These are phyloP conservation scores for Eimeria mitis DNA, from an alignment of 169 alveolate genomes.

Conservation along the genomic window DNA sequence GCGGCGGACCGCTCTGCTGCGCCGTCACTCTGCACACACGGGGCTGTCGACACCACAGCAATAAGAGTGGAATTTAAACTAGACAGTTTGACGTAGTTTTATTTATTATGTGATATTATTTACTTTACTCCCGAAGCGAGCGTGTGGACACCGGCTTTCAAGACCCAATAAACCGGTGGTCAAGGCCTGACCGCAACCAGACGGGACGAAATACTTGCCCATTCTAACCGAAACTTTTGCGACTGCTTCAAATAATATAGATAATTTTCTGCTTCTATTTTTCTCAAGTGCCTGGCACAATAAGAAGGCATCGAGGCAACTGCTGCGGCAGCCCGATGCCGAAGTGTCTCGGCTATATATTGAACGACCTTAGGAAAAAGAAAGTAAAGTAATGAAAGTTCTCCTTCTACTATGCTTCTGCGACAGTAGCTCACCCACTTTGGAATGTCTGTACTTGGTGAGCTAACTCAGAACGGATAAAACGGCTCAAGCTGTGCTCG, in stretches of 20 bases:
- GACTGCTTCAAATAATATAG: background rate
- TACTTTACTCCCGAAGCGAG: background rate
- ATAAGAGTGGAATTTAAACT: background rate
- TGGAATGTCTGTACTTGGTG: too few species aligned
- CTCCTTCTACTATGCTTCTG: too few species aligned
- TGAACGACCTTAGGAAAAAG: background rate
- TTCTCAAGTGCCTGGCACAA: background rate
- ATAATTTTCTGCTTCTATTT: background rate
- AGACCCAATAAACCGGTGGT: background rate
- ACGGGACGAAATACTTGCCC: background rate
- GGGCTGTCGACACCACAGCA: background rate
- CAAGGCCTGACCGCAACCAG: background rate
- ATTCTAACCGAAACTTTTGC: background rate
- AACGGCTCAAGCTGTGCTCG: background rate
- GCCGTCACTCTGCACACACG: background rate
- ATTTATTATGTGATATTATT: background rate
- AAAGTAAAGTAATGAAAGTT: background rate
- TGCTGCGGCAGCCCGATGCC: background rate
- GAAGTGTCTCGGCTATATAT: background rate
- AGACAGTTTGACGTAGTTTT: background rate
- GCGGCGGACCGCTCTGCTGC: conserved; percentile 11
- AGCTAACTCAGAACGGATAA: background rate
- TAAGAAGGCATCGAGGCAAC: background rate
- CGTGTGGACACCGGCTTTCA: background rate
- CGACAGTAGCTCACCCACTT: too few species aligned